phyloP scores from a whole-genome alignment of 176 grass and related monocot species.

The Oryza meyeriana region DNA sequence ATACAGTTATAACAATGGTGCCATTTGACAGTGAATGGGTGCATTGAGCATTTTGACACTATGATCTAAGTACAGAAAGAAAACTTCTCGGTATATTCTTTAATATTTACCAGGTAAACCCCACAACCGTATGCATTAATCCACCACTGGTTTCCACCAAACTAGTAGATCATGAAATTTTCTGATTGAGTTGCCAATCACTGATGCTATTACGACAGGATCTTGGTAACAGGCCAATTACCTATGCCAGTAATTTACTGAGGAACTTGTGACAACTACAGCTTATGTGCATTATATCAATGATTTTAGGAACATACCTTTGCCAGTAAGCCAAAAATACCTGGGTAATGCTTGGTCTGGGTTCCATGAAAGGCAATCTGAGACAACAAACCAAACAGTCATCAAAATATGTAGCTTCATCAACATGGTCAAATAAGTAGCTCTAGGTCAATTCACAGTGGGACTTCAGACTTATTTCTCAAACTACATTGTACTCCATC shows the following conservation, averaged over 20 bases:
- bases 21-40: not conserved
- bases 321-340: conserved; percentile 65
- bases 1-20: conserved; percentile 1
- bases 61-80: not conserved
- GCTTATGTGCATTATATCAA: conserved; percentile 7
- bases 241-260: conserved; percentile 2
- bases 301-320: conserved; percentile 65
- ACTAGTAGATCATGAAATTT: not conserved
- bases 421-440: not conserved
- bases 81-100: not conserved
- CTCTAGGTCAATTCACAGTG: not conserved
- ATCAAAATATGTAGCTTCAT: not conserved
- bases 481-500: conserved; percentile 1
- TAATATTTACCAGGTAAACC: not conserved
- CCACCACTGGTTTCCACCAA: not conserved
- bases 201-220: not conserved
- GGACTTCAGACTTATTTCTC: not conserved
- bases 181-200: not conserved
- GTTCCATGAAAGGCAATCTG: conserved; percentile 72
- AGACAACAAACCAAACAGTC: conserved; percentile 23
- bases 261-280: conserved; percentile 26
- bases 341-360: conserved; percentile 49
- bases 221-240: conserved; percentile 1
- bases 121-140: not conserved
- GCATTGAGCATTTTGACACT: not conserved